Evolutionary conservation across 2,329 filamentous ascomycete genomes (phyloP), one percentile per base, ranked within the genome.

Genomic region (Xylariaceae sp.): DNA sequence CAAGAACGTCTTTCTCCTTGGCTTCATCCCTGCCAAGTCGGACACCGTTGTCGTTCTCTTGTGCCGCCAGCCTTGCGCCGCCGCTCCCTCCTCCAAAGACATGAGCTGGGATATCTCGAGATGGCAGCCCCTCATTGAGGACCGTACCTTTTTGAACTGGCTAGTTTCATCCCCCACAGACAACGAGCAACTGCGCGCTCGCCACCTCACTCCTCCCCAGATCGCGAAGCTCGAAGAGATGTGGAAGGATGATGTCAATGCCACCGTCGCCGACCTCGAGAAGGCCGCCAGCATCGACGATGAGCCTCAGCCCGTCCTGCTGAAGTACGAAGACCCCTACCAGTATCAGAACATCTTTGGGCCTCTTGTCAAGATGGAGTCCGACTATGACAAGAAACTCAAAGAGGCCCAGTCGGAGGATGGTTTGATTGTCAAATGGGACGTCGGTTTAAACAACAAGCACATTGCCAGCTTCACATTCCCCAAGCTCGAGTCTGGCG

Each of bases 71-170:
- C 94, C 94, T 42, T 99, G 94, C 69, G 94, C 92, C 32, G 87
- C 94, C 27, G 92, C 89, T 73, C 88, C 91, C 1, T 97, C 94
- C 32, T 92, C 90, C 58, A 99, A 99, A 72, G 94, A 99, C 64
- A 97, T 99, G 91, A 99, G 94, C 68, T 99, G 94, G 94, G 94
- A 99, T 68, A 95, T 91, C 6, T 95, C 92, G 22, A 85, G 91
- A 66, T 99, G 94, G 94, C 91, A 97, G 68, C 94, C 94, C 11
- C 77, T 99, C 51, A 97, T 99, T 57, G 91, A 96, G 69, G 94
- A 99, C 65, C 89, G 94, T 44, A 94, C 90, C 14, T 99, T 99
- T 67, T 73, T 99, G 35, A 81, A 87, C 36, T 99, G 94, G 94
- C 87, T 99, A 19, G 92, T 99, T 7, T 83, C 85, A 41, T 78